phyloP scores from a whole-genome alignment of 495 filamentous ascomycete genomes.

The Daldinia caldariorum region DNA sequence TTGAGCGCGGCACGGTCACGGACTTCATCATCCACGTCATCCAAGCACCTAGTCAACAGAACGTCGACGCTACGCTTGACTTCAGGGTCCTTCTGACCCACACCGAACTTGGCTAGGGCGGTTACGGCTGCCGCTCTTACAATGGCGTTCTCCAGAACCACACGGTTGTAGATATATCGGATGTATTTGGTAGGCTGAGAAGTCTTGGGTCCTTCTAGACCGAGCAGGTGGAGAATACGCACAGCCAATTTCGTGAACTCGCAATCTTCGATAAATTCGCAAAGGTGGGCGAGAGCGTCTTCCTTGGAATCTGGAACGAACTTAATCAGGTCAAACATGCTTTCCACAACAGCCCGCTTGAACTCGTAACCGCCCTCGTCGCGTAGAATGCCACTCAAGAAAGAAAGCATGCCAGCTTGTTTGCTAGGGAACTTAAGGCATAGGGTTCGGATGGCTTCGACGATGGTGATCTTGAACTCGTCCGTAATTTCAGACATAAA shows the following conservation, averaged over 20 bases:
- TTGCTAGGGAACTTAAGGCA: conserved; percentile 98
- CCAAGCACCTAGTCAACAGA: conserved; percentile 89
- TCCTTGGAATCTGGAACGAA: conserved; percentile 98
- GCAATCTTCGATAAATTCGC: conserved; percentile 99
- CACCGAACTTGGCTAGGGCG: conserved; percentile 95
- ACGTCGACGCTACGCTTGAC: conserved; percentile 95
- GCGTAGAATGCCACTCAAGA: conserved; percentile 91
- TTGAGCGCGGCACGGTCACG: conserved; percentile 95
- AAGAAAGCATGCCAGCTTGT: conserved; percentile 96
- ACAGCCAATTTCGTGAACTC: conserved; percentile 99
- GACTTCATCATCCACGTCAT: conserved; percentile 98
- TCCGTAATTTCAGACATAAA: conserved; percentile 99
- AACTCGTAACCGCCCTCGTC: conserved; percentile 99
- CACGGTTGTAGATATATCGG: conserved; percentile 98
- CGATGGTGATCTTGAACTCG: conserved; percentile 99
- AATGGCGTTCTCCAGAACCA: conserved; percentile 96
- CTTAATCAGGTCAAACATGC: conserved; percentile 99
- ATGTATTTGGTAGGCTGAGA: conserved; percentile 98
- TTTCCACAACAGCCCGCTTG: conserved; percentile 96
- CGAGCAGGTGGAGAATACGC: conserved; percentile 90
- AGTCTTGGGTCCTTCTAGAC: conserved; percentile 94
- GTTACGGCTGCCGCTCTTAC: conserved; percentile 96
- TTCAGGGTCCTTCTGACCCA: conserved; percentile 94
- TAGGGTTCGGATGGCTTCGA: conserved; percentile 94
- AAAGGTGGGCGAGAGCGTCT: conserved; percentile 94